Percentiles rank a stretch among this genome's conserved stretches.
These are phyloP conservation scores for Fusarium pilosicola DNA, from an alignment of 2,329 filamentous ascomycete genomes.

Conservation along the genomic window DNA sequence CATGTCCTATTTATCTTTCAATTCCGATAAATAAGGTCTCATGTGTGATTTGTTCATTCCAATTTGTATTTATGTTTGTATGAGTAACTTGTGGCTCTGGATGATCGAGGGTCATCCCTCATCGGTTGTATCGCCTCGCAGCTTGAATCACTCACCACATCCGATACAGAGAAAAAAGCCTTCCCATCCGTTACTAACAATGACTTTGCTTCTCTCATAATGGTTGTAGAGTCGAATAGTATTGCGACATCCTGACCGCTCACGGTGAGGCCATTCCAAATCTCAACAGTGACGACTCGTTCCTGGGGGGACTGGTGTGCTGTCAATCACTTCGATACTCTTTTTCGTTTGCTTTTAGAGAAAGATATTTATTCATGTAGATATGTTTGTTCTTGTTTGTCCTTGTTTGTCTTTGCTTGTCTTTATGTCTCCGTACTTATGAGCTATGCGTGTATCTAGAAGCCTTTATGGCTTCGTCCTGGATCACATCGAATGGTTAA, in stretches of 20 bases:
- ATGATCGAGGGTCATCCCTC: background rate
- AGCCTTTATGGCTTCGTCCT: background rate
- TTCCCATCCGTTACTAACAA: too few species aligned
- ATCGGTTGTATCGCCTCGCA: background rate
- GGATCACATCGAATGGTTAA: background rate
- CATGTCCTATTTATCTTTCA: background rate
- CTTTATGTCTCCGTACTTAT: background rate
- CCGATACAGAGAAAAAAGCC: background rate
- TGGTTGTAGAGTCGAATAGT: background rate
- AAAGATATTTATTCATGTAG: background rate
- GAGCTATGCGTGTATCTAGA: background rate
- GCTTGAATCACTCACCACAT: background rate
- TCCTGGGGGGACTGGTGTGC: background rate
- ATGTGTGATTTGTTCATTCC: accelerated
- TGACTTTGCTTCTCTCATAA: background rate
- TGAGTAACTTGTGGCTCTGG: background rate
- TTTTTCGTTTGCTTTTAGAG: too few species aligned
- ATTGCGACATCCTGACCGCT: background rate
- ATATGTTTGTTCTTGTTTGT: background rate
- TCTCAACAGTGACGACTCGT: background rate
- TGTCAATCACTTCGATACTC: background rate
- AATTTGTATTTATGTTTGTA: too few species aligned
- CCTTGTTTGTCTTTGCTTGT: background rate
- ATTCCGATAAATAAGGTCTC: too few species aligned
- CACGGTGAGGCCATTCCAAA: background rate